phyloP scores from a whole-genome alignment of 345 rosid species.

The Acer negundo region DNA sequence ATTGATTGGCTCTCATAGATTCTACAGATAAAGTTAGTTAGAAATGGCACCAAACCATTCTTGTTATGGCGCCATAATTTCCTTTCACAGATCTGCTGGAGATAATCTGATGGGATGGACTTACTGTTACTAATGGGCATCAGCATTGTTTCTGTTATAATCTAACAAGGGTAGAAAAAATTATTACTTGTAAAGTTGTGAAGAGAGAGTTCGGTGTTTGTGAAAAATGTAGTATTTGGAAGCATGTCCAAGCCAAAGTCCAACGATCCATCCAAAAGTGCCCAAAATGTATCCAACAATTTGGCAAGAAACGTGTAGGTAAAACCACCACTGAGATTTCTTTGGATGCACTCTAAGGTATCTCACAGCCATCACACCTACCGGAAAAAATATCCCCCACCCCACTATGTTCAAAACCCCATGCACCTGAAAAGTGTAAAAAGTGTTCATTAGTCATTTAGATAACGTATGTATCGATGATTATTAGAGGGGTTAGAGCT shows the following conservation, averaged over 20 bases:
- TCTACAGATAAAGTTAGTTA: no score
- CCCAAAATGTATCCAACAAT: constrained; percentile 45
- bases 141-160: no score
- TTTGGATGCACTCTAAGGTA: constrained; percentile 39
- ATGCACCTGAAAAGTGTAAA: constrained; percentile 35
- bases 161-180: no score
- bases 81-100: no score
- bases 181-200: constrained; percentile 47
- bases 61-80: no score
- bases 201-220: constrained; percentile 38
- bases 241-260: constrained; percentile 43
- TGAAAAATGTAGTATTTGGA: constrained; percentile 38
- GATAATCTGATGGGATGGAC: no score
- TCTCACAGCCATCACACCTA: constrained; percentile 49
- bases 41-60: no score
- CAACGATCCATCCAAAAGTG: constrained; percentile 42
- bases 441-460: no score
- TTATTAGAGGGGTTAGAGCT: no score
- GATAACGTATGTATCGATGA: no score
- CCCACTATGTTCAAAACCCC: constrained; percentile 53
- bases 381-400: constrained; percentile 55
- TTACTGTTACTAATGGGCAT: no score
- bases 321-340: constrained; percentile 17
- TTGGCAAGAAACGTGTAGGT: constrained; percentile 42
- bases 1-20: no score